Base-by-base conservation (phyloP, 805 yeast species). In the Suhomyces emberorum region DNA sequence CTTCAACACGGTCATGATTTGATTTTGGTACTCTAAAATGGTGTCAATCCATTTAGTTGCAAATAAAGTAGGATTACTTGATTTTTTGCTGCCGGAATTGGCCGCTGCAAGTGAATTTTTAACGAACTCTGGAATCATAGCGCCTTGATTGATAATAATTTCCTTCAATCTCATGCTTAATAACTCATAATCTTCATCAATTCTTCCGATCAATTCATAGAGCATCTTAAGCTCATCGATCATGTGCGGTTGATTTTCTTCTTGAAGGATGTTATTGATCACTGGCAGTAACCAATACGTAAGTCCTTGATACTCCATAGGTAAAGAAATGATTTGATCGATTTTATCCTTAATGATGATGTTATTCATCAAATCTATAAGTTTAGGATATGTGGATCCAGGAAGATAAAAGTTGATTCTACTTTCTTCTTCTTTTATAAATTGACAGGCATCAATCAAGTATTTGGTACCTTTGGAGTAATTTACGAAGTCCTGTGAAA, bases 21-120 rank as follows among this genome's bases (percentile, higher is more conserved):
- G 76, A 4, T 61, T 63, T 45, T 75, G 80, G 39, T 77, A 61
- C 8, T 53, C 57, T 8, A 85, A 54, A 3, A 85, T 69, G 19
- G 72, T 65, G 29, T 75, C 75, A 7, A 85, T 72, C 91, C 95
- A 88, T 35, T 69, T 66, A 3, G 76, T 68, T 0, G 95, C 93
- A 46, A 72, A 74, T 34, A 66, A 61, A 7, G 80, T 57, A 39
- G 72, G 60, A 35, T 41, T 52, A 14, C 52, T 39, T 27, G 48
- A 36, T 37, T 43, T 34, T 35, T 45, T 45, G 31, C 48, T 47
- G 34, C 37, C 9, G 30, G 30, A 20, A 8, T 17, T 15, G 17
- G 28, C 21, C 11, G 22, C 19, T 16, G 12, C 28, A 23, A 12
- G 7, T 4, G 28, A 23, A 32, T 15, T 16, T 26, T 43, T 49